Base-by-base conservation (phyloP, 1,284 basidiomycete genomes). In the Cutaneotrichosporon cyanovorans region DNA sequence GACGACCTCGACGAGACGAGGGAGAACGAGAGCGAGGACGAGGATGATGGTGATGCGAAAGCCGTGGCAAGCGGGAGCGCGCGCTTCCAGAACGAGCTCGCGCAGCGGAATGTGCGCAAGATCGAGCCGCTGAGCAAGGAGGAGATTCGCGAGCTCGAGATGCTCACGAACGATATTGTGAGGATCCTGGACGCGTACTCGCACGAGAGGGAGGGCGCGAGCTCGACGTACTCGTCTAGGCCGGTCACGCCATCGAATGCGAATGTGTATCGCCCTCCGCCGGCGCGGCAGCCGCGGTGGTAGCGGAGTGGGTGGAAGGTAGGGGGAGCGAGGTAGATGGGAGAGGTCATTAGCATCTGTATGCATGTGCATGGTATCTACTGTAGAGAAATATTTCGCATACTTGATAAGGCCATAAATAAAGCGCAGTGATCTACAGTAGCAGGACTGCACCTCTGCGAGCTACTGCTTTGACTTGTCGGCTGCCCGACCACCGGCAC, bases 111-210 rank as follows among this genome's bases (percentile, higher is more conserved):
- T 6, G 37, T 33, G 23, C 50, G 54, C 45, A 56, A 56, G 45
- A 62, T 51, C 6, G 56, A 60, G 45, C 62, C 81, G 0, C 73
- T 90, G 45, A 79, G 80, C 8, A 51, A 61, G 12, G 75, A 76
- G 41, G 87, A 91, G 71, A 74, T 85, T 53, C 77, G 76, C 60
- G 85, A 90, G 59, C 72, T 90, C 43, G 84, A 87, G 55, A 63
- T 78, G 32, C 74, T 89, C 58, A 87, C 85, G 15, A 76, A 78
- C 52, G 81, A 84, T 56, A 75, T 88, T 42, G 86, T 88, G 30
- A 71, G 76, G 25, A 79, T 89, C 42, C 70, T 91, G 40, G 63
- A 69, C 42, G 57, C 56, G 23, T 72, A 69, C 51, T 59, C 63
- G 4, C 48, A 55, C 21, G 68, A 72, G 55, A 49, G 68, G 43